Percentiles rank a stretch among this genome's conserved stretches.
Conservation (phyloP, 345 rosid species). For the Draba incana region DNA sequence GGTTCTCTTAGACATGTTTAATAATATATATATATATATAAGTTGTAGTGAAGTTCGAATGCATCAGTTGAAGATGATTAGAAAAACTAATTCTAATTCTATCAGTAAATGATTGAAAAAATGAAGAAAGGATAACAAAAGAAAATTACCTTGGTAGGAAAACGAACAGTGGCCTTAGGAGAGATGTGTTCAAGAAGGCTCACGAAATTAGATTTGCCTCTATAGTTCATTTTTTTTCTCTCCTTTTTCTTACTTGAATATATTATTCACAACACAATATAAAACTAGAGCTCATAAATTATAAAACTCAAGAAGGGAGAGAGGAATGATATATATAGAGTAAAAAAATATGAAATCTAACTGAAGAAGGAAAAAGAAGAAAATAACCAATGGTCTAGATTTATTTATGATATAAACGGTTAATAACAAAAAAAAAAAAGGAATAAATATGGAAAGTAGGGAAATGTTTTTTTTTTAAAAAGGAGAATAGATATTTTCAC, state of each 20-base stretch:
- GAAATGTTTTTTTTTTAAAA: too few relatives aligned
- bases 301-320: not conserved
- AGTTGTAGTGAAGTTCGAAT: not conserved
- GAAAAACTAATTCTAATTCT: not conserved
- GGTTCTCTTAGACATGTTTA: too few relatives aligned
- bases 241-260: not conserved
- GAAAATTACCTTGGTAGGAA: not conserved
- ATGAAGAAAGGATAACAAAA: too few relatives aligned
- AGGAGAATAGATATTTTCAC: too few relatives aligned
- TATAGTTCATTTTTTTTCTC: not conserved
- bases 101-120: not conserved
- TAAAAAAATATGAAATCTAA: not conserved
- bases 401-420: too few relatives aligned
- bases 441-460: not conserved
- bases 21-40: too few relatives aligned
- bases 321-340: not conserved
- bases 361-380: not conserved
- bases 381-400: too few relatives aligned
- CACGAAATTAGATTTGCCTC: constrained; percentile 6
- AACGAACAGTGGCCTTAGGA: not conserved
- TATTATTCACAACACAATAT: not conserved
- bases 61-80: too few relatives aligned
- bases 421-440: not conserved
- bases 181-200: constrained; percentile 3
- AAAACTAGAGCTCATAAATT: not conserved